phyloP scores from a whole-genome alignment of 345 rosid species.

The Ceriops tagal region DNA sequence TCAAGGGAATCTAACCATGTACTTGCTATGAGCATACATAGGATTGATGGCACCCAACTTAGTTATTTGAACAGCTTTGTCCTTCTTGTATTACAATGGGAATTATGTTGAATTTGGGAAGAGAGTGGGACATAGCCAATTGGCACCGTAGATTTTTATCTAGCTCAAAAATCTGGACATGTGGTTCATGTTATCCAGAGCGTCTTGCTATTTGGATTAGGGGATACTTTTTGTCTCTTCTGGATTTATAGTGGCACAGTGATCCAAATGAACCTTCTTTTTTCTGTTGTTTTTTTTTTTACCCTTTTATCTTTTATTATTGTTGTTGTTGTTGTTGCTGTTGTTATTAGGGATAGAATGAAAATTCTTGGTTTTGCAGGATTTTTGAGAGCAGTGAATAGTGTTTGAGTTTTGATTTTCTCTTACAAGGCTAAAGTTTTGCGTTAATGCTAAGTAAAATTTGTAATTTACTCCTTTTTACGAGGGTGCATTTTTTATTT shows the following conservation, averaged over 20 bases:
- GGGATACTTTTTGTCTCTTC: background rate
- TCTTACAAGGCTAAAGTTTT: no score
- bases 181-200: slow-evolving; percentile 40
- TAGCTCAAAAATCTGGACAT: slow-evolving; percentile 41
- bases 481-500: no score
- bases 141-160: slow-evolving; percentile 24
- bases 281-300: no score
- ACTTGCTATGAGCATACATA: background rate
- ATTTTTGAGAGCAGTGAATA: no score
- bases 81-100: slow-evolving; percentile 10
- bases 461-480: no score
- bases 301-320: no score
- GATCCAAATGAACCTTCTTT: no score
- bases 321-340: no score
- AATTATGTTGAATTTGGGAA: background rate
- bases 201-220: slow-evolving; percentile 21
- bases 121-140: background rate
- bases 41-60: background rate
- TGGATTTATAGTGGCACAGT: background rate
- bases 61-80: slow-evolving; percentile 1
- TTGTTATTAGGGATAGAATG: no score
- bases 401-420: no score
- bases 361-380: no score
- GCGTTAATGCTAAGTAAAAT: no score
- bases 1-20: background rate